A percentile compares a stretch with the other conserved stretches of the same genome.
Conservation (phyloP, 331 rosid species). For the Acacia pycnantha region DNA sequence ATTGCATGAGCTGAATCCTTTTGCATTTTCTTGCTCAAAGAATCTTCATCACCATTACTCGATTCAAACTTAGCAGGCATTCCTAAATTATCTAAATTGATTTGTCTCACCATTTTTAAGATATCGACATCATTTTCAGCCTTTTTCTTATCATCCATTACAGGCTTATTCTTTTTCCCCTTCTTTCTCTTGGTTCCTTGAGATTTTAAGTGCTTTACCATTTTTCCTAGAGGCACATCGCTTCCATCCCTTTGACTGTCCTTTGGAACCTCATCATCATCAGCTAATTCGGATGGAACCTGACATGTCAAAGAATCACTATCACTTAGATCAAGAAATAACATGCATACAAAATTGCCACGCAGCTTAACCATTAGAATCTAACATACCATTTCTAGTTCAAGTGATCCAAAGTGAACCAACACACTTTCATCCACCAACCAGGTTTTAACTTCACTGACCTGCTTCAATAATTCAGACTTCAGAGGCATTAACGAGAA, state of each 20-base stretch:
- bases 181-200: conserved; percentile 63
- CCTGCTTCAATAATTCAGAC: conserved; percentile 52
- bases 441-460: conserved; percentile 66
- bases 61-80: conserved; percentile 61
- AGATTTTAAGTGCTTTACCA: conserved; percentile 68
- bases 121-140: conserved; percentile 75
- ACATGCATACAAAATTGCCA: conserved; percentile 22
- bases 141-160: conserved; percentile 45
- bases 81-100: conserved; percentile 72
- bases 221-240: conserved; percentile 84
- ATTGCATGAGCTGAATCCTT: conserved; percentile 39
- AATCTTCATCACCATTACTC: conserved; percentile 73
- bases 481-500: conserved; percentile 21
- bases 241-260: conserved; percentile 62
- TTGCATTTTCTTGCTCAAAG: conserved; percentile 46
- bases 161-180: conserved; percentile 48
- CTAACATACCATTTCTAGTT: conserved; percentile 67
- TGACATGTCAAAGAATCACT: conserved; percentile 35
- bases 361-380: conserved; percentile 1
- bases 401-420: conserved; percentile 77
- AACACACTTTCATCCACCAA: conserved; percentile 69
- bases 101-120: conserved; percentile 88
- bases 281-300: conserved; percentile 54
- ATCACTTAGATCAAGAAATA: conserved; percentile 34
- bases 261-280: conserved; percentile 52